These are phyloP conservation scores for Gossypium anomalum DNA, from an alignment of 345 rosid species.

Conservation along the genomic window DNA sequence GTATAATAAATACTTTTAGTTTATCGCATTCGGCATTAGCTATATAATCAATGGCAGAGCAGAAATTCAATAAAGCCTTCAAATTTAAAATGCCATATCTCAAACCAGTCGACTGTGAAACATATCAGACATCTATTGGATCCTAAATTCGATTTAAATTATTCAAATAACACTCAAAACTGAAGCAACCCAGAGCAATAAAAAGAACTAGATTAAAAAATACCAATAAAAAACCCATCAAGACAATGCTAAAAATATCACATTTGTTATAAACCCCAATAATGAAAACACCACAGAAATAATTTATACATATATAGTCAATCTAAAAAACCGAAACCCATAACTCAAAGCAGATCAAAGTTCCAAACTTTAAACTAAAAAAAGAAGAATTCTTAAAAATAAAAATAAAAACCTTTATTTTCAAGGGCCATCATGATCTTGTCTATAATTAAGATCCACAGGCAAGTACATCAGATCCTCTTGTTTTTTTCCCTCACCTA, in stretches of 20 bases:
- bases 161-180: neutral
- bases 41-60: neutral
- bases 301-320: neutral
- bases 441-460: conserved; percentile 40
- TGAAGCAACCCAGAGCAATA: conserved; percentile 7
- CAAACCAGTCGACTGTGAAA: neutral
- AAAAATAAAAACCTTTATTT: conserved; percentile 38
- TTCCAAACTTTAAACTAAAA: neutral
- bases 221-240: neutral
- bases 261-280: neutral
- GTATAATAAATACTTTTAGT: neutral
- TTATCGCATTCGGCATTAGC: neutral
- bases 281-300: neutral
- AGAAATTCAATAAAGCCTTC: neutral
- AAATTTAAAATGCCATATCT: conserved; percentile 3
- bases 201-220: neutral
- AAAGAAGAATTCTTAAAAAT: neutral
- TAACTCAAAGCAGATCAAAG: conserved; percentile 5
- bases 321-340: conserved; percentile 1
- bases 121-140: neutral
- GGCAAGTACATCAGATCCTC: conserved; percentile 67
- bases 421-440: conserved; percentile 59
- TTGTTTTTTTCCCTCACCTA: conserved; percentile 39
- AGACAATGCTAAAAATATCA: neutral
- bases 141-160: neutral